Base-by-base conservation (phyloP, 1,139 yeast species). In the Hyphopichia khmerensis region DNA sequence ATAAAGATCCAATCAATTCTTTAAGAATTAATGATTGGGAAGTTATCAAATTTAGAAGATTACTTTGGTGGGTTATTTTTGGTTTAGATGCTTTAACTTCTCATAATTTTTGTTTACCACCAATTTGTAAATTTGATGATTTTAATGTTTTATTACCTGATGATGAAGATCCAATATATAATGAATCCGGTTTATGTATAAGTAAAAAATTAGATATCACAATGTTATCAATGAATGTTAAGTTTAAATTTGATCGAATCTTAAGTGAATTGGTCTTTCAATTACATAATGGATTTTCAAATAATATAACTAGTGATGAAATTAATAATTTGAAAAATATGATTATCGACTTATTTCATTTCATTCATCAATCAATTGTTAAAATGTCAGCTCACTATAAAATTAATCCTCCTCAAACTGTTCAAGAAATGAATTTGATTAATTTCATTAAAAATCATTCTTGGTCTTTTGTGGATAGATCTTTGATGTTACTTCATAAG, bases 31-130 rank as follows among this genome's bases (percentile, higher is more conserved):
- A 69, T 13, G 77, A 79, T 48, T 63, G 70, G 55, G 71, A 69
- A 42, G 67, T 73, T 11, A 70, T 80, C 4, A 80, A 78, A 45
- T 67, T 74, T 40, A 67, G 84, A 55, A 65, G 87, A 52, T 55
- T 79, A 42, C 56, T 82, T 15, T 82, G 87, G 86, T 82, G 86
- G 85, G 80, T 79, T 31, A 78, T 81, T 5, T 80, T 80, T 50
- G 79, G 80, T 15, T 61, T 82, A 42, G 87, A 82, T 55, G 75
- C 80, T 3, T 64, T 79, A 43, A 76, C 82, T 3, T 75, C 84
- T 23, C 76, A 79, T 47, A 80, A 80, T 48, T 75, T 78, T 41
- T 76, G 82, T 53, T 59, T 80, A 31, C 76, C 82, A 0, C 87
- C 87, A 1, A 70, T 78, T 27, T 77, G 83, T 45, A 68, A 69